Conservation (phyloP, 2,329 filamentous ascomycete species). For the Periconia sp. region DNA sequence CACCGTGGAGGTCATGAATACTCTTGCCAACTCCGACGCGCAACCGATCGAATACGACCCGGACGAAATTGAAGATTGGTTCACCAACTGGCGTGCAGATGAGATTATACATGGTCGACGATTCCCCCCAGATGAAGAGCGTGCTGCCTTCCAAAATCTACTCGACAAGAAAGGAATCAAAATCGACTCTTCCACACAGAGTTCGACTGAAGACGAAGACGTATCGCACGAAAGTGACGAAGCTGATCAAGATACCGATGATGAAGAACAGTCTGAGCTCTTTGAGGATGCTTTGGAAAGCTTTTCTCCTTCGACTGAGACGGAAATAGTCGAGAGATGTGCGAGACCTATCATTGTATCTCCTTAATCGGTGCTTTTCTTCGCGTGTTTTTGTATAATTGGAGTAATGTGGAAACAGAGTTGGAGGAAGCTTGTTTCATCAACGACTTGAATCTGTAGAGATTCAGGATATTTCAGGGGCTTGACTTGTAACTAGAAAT, state of each 20-base stretch:
- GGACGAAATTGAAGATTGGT: neutral
- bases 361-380: too few species aligned
- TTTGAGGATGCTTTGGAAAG: conserved; percentile 1
- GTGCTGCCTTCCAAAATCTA: neutral
- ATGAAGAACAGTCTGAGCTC: neutral
- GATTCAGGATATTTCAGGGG: too few species aligned
- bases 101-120: neutral
- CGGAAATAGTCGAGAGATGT: neutral
- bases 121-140: neutral
- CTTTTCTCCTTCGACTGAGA: neutral
- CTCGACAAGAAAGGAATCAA: neutral
- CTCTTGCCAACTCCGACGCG: neutral
- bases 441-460: too few species aligned
- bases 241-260: neutral
- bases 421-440: too few species aligned
- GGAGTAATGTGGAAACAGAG: too few species aligned
- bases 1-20: neutral
- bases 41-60: neutral
- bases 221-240: neutral
- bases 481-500: too few species aligned
- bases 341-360: too few species aligned
- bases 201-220: neutral
- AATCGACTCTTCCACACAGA: neutral
- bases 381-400: too few species aligned
- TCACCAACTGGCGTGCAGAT: neutral